These are phyloP conservation scores for Afroboletus lepidellus DNA, from an alignment of 1,284 basidiomycete genomes.

Conservation along the genomic window DNA sequence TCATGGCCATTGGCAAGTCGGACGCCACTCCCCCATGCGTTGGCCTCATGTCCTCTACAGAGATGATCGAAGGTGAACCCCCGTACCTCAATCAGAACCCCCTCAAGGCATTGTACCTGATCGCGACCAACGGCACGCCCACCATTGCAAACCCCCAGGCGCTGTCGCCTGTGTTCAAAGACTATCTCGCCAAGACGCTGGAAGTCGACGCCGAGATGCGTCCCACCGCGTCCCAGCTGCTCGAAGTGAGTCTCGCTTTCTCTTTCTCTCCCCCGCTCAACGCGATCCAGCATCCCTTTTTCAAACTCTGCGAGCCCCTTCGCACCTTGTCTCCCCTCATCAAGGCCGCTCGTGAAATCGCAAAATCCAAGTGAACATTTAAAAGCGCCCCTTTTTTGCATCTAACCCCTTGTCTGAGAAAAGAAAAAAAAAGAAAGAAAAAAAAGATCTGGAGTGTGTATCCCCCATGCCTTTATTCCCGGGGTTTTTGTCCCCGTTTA, in stretches of 20 bases:
- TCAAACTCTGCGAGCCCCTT: slow-evolving; percentile 83
- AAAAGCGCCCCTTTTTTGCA: slow-evolving; percentile 14
- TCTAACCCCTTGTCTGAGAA: slow-evolving; percentile 11
- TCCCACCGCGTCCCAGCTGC: slow-evolving; percentile 81
- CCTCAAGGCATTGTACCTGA: slow-evolving; percentile 91
- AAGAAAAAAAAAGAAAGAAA: background rate
- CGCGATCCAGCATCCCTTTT: slow-evolving; percentile 74
- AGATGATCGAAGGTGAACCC: slow-evolving; percentile 99
- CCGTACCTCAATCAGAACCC: slow-evolving; percentile 98
- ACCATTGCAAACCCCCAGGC: slow-evolving; percentile 95
- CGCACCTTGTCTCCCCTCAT: slow-evolving; percentile 88
- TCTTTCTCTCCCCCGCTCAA: background rate
- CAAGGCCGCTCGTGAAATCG: slow-evolving; percentile 87
- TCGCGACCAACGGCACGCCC: slow-evolving; percentile 98
- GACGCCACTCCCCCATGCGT: background rate
- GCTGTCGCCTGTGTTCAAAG: slow-evolving; percentile 82
- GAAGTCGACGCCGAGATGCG: slow-evolving; percentile 95
- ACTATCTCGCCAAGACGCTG: slow-evolving; percentile 87
- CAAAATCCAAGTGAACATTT: slow-evolving; percentile 57
- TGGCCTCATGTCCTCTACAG: slow-evolving; percentile 39
- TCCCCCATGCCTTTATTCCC: slow-evolving; percentile 11
- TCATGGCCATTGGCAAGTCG: slow-evolving; percentile 90
- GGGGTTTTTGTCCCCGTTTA: slow-evolving; percentile 14
- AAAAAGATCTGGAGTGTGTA: slow-evolving; percentile 13
- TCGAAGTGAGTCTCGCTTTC: slow-evolving; percentile 56